A percentile compares a stretch with the other conserved stretches of the same genome.
Conservation (phyloP, 1,139 yeast species). For the Zhuliangozyma blackwelliae region DNA sequence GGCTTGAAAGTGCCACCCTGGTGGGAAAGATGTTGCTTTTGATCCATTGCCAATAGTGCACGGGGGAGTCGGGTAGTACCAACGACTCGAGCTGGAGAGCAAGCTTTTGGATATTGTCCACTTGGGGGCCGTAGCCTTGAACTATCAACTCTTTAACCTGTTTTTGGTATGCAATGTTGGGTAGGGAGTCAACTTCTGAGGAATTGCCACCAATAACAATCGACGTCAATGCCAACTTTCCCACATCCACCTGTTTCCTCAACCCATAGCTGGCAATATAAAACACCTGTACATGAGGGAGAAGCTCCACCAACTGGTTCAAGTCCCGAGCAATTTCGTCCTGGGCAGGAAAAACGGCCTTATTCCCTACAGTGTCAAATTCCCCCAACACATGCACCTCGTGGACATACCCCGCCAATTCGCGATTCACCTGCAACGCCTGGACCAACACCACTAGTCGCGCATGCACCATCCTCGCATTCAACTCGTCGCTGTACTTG, state of each 20-base stretch:
- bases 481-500: constrained; percentile 7
- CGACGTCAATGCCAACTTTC: constrained; percentile 8
- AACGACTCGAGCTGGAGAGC: constrained; percentile 10
- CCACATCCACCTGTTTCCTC: constrained; percentile 9
- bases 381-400: constrained; percentile 20
- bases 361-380: no score
- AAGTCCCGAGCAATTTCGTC: constrained; percentile 3
- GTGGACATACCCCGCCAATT: constrained; percentile 19
- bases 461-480: constrained; percentile 24
- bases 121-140: no score
- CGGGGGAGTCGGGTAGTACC: constrained; percentile 13
- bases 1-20: constrained; percentile 4
- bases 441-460: constrained; percentile 23
- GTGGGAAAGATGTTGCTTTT: constrained; percentile 5
- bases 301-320: constrained; percentile 7
- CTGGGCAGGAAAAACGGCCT: no score
- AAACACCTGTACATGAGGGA: constrained; percentile 10
- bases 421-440: constrained; percentile 26
- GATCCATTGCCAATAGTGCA: constrained; percentile 16
- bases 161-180: not conserved
- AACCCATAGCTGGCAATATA: constrained; percentile 13
- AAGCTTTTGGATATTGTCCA: no score
- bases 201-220: constrained; percentile 10
- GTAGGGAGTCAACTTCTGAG: no score
- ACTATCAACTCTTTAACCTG: constrained; percentile 10